Percentiles rank a stretch among this genome's conserved stretches.
These are phyloP conservation scores for Saccharomycopsis oosterbeekiorum DNA, from an alignment of 805 yeast species.

Conservation along the genomic window DNA sequence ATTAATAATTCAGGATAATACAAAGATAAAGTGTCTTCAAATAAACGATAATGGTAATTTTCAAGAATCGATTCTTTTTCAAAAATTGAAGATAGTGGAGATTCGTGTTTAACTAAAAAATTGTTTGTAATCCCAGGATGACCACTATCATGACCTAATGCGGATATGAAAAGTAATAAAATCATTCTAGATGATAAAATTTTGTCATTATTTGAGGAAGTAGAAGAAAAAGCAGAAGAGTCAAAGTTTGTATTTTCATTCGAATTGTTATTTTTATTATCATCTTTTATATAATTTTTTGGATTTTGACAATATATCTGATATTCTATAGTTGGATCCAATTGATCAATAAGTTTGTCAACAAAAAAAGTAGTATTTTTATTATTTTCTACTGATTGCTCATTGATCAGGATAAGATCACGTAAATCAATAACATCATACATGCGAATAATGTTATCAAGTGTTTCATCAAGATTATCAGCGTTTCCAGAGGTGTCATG, in stretches of 20 bases:
- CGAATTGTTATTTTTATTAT: not conserved
- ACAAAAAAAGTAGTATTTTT: not conserved
- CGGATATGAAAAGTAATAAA: conserved; percentile 61
- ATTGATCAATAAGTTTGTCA: conserved; percentile 14
- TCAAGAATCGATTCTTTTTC: conserved; percentile 68
- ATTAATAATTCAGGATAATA: conserved; percentile 38
- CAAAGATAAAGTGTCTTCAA: conserved; percentile 39
- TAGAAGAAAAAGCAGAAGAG: too few species aligned
- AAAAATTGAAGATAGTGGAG: conserved; percentile 57
- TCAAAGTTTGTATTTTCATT: too few species aligned
- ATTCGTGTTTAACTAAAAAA: conserved; percentile 45
- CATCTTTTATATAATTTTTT: not conserved
- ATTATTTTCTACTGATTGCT: conserved; percentile 20
- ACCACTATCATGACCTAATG: conserved; percentile 91
- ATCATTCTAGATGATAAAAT: conserved; percentile 33
- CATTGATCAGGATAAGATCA: conserved; percentile 5
- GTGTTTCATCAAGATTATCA: not conserved
- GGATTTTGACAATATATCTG: conserved; percentile 10
- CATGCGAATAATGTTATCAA: conserved; percentile 1
- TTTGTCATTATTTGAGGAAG: not conserved
- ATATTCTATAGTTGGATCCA: conserved; percentile 17
- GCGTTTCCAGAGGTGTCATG: not conserved
- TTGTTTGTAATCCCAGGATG: conserved; percentile 94
- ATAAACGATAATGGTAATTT: conserved; percentile 66
- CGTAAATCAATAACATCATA: not conserved